A percentile compares a stretch with the other conserved stretches of the same genome.
Evolutionary conservation across 78 protist genomes (phyloP).

Genomic region (Anaeramoeba flamelloides): DNA sequence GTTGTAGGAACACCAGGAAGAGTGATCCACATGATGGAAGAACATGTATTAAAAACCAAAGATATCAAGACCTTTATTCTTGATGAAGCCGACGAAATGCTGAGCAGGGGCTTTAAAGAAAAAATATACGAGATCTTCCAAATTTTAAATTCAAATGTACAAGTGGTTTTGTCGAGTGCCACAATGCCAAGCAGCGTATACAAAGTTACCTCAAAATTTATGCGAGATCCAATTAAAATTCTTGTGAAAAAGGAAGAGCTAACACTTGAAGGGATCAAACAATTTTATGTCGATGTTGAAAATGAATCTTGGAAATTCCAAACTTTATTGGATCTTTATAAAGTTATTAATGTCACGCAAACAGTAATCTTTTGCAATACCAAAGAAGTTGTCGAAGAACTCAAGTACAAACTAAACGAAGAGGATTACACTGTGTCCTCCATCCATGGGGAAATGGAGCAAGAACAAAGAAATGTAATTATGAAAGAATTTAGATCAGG

Average conservation of each 20-base stretch:
- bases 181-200: conserved; percentile 90
- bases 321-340: conserved; percentile 94
- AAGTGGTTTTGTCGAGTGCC: conserved; percentile 91
- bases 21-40: conserved; percentile 80
- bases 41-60: conserved; percentile 49
- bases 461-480: conserved; percentile 67
- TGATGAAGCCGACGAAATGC: conserved; percentile 99
- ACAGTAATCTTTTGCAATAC: conserved; percentile 48
- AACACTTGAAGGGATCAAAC: conserved; percentile 97
- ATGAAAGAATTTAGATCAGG: conserved; percentile 55
- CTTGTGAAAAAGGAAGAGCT: conserved; percentile 65
- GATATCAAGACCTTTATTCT: conserved; percentile 65
- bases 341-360: too few relatives aligned
- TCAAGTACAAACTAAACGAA: neutral
- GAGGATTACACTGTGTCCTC: conserved; percentile 74
- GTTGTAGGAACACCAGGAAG: conserved; percentile 99
- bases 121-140: conserved; percentile 94
- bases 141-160: conserved; percentile 59
- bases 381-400: too few relatives aligned
- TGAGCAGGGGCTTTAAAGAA: conserved; percentile 94
- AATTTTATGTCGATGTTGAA: conserved; percentile 85
- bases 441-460: conserved; percentile 87
- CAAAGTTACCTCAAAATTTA: conserved; percentile 80
- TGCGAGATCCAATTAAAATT: conserved; percentile 82
- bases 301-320: conserved; percentile 89